Base-by-base conservation (phyloP, 1,139 yeast species). In the Pichia sp. region DNA sequence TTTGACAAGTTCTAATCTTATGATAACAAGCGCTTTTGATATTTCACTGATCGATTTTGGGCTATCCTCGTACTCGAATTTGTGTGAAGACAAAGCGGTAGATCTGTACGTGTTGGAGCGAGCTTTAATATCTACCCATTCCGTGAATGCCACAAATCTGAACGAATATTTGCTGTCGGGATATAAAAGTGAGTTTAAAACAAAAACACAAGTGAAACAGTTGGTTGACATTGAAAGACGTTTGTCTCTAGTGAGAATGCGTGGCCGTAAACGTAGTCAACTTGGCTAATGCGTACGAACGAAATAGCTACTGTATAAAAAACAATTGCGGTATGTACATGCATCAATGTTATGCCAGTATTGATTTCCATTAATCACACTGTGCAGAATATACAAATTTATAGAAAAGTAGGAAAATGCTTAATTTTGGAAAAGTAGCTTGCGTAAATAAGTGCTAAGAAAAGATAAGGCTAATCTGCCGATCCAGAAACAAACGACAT, bases 51-150 rank as follows among this genome's bases (percentile, higher is more conserved):
- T 94, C 49, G 99, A 94, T 59, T 92, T 94, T 65, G 99, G 99
- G 0, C 71, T 94, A 26, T 79, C 85, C 5, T 78, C 88, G n/a
- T 80, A 81, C 47, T 80, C 95, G 1, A 75, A 77, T 0, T 60
- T 87, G 51, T 75, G 85, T 0, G 98, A 94, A 57, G 97, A 92
- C 60, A 88, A 87, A 61, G 97, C 98, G 2, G 98, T 94, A 16
- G 99, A 94, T 62, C 64, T 94, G 49, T 94, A 92, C 58, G 97
- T 94, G 8, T 67, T 94, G 51, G 98, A 94, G 62, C 71, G 97
- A 55, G 98, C 99, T 1, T 75, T 94, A 27, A 66, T 77, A 36
- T 85, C 95, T 53, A 94, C 98, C 0, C 98, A 94, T 61, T 92
- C 98, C 0, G 72, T 73, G 4, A 76, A 75, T 57, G 73, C 95